Percentiles rank a stretch among this genome's conserved stretches.
Evolutionary conservation across 139 green algal species (phyloP).

Genomic region (Mesotaenium endlicherianum): DNA sequence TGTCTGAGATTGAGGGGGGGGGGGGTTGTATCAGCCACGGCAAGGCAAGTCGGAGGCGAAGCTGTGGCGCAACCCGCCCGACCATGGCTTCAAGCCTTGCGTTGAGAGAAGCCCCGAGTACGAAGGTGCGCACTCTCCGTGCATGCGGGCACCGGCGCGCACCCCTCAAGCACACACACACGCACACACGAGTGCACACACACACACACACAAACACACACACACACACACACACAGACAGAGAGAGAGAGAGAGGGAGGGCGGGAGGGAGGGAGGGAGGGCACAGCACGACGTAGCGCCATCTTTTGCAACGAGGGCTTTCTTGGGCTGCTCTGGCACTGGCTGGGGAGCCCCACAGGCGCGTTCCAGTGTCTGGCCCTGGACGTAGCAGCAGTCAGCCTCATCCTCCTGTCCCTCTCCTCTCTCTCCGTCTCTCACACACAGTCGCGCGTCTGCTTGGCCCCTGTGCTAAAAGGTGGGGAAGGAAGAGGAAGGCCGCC

Average conservation of each 20-base stretch:
- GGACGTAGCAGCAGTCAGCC: not conserved
- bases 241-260: too few relatives aligned
- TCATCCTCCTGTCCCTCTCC: not conserved
- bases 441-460: not conserved
- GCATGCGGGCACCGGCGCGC: not conserved
- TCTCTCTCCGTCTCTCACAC: not conserved
- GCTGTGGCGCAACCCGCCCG: not conserved
- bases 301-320: too few relatives aligned
- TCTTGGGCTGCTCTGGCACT: too few relatives aligned
- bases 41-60: not conserved
- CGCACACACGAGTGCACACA: too few relatives aligned
- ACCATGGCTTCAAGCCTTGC: slow-evolving; percentile 3
- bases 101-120: not conserved
- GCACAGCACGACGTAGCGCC: too few relatives aligned
- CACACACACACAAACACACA: too few relatives aligned
- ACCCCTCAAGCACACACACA: too few relatives aligned
- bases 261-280: too few relatives aligned
- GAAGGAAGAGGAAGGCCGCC: not conserved
- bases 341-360: too few relatives aligned
- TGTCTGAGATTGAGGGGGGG: too few relatives aligned
- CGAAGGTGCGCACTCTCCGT: not conserved
- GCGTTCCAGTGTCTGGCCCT: too few relatives aligned
- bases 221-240: too few relatives aligned
- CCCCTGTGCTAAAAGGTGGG: not conserved
- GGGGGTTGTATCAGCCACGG: not conserved